These are phyloP conservation scores for Mycosphaerella sp. DNA, from an alignment of 2,329 filamentous ascomycete species.

Conservation along the genomic window DNA sequence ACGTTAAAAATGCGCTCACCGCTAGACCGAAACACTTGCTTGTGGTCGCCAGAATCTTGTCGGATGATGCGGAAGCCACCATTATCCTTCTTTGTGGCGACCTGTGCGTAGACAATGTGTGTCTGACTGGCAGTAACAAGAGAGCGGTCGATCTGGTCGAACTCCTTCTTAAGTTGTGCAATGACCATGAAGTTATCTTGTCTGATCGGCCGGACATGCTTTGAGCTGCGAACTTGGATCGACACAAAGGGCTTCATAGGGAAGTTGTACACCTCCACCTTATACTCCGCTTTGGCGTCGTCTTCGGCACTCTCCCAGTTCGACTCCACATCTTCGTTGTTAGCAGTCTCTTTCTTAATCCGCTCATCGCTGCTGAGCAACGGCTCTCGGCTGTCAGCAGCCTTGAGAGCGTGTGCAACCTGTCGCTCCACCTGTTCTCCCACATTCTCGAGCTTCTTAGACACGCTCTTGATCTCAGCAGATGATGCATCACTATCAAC, in stretches of 20 bases:
- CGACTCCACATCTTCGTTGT: slow-evolving; percentile 53
- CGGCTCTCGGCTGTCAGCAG: slow-evolving; percentile 44
- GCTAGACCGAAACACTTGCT: slow-evolving; percentile 84
- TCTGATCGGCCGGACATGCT: slow-evolving; percentile 58
- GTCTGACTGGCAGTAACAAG: slow-evolving; percentile 82
- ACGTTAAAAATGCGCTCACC: slow-evolving; percentile 95
- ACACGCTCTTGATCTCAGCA: slow-evolving; percentile 54
- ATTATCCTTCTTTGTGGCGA: slow-evolving; percentile 57
- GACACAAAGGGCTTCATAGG: slow-evolving; percentile 95
- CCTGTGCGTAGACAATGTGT: slow-evolving; percentile 91
- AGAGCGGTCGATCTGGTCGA: slow-evolving; percentile 93
- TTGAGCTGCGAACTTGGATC: slow-evolving; percentile 62
- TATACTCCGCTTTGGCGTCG: slow-evolving; percentile 63
- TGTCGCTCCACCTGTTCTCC: slow-evolving; percentile 55
- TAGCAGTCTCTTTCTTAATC: slow-evolving; percentile 50
- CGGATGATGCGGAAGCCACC: slow-evolving; percentile 89
- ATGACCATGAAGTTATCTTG: slow-evolving; percentile 85
- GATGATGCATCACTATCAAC: slow-evolving; percentile 13
- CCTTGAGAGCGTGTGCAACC: slow-evolving; percentile 60
- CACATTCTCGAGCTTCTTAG: slow-evolving; percentile 62
- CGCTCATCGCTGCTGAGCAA: slow-evolving; percentile 46
- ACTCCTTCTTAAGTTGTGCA: slow-evolving; percentile 91
- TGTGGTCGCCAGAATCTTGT: slow-evolving; percentile 87
- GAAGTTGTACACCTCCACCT: slow-evolving; percentile 79
- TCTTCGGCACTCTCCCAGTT: slow-evolving; percentile 86